Evolutionary conservation across 352 stramenopile genomes (phyloP).

Genomic region (Pythium insidiosum): DNA sequence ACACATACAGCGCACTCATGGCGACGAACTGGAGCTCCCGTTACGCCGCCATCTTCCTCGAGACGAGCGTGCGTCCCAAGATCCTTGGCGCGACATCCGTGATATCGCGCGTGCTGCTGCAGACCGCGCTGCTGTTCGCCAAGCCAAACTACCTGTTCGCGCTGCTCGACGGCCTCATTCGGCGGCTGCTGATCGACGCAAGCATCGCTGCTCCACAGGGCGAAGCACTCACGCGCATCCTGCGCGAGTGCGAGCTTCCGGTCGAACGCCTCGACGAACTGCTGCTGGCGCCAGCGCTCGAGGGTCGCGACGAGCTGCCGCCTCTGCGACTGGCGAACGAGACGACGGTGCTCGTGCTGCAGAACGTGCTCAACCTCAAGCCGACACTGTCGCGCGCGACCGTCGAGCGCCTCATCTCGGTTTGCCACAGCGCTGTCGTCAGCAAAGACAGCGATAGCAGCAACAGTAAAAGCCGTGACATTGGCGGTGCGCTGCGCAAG

Average conservation of each 20-base stretch:
- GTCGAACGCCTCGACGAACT: conserved; percentile 41
- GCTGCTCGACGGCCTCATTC: conserved; percentile 43
- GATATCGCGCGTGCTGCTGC: conserved; percentile 67
- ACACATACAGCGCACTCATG: conserved; percentile 28
- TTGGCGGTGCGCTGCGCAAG: conserved; percentile 3
- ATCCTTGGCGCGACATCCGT: conserved; percentile 45
- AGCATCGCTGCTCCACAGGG: conserved; percentile 39
- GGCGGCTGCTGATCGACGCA: conserved; percentile 33
- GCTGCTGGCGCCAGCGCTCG: conserved; percentile 20
- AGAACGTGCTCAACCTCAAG: conserved; percentile 63
- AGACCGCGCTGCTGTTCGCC: conserved; percentile 41
- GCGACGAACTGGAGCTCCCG: conserved; percentile 64
- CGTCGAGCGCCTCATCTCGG: conserved; percentile 20
- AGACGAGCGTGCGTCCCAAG: conserved; percentile 45
- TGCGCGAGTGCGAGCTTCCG: conserved; percentile 37
- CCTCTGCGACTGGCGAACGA: conserved; percentile 42
- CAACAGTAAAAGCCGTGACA: no score
- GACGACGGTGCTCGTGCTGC: conserved; percentile 54
- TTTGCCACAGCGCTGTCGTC: not conserved
- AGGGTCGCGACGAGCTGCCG: not conserved
- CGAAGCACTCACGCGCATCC: conserved; percentile 60
- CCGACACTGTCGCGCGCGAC: conserved; percentile 32
- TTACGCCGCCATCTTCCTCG: conserved; percentile 52
- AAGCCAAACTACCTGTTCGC: conserved; percentile 28
- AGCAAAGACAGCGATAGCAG: not conserved